Conservation (phyloP, 2,329 filamentous ascomycete genomes). For the Cordyceps cicadae region DNA sequence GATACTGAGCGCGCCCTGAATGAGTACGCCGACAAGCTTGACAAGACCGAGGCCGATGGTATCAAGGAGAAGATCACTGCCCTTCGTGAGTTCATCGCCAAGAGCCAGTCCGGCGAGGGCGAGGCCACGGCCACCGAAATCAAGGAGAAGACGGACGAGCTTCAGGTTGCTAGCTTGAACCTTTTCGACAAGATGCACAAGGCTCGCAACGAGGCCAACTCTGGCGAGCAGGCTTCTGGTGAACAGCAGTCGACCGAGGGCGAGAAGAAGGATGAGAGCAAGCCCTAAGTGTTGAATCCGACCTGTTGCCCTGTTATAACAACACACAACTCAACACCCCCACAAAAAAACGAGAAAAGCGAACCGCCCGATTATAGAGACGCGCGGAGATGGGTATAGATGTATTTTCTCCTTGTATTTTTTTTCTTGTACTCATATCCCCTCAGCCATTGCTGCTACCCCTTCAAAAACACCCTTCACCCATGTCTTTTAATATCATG, state of each 20-base stretch:
- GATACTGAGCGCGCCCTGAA: constrained; percentile 98
- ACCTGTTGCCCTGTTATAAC: constrained; percentile 20
- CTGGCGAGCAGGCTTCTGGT: constrained; percentile 41
- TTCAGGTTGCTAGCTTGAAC: constrained; percentile 90
- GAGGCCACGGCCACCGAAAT: constrained; percentile 80
- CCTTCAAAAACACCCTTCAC: constrained; percentile 30
- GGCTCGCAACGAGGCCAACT: constrained; percentile 62
- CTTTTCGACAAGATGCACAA: constrained; percentile 99
- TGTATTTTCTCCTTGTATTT: constrained; percentile 32
- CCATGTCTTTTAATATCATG: constrained; percentile 38
- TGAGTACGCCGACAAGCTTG: constrained; percentile 90
- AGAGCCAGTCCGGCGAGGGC: constrained; percentile 90
- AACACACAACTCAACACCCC: neutral
- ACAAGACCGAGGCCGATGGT: constrained; percentile 88
- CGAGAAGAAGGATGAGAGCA: constrained; percentile 70
- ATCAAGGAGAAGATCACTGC: constrained; percentile 88
- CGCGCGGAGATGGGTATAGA: constrained; percentile 28
- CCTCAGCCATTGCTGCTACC: constrained; percentile 25
- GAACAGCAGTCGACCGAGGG: constrained; percentile 48
- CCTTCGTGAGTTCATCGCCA: constrained; percentile 83
- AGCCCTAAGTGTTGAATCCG: constrained; percentile 43
- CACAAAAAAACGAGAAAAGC: constrained; percentile 5
- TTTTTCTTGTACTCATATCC: constrained; percentile 46
- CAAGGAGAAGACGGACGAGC: constrained; percentile 97
- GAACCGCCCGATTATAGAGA: constrained; percentile 22